A percentile compares a stretch with the other conserved stretches of the same genome.
phyloP scores from a whole-genome alignment of 2,329 filamentous ascomycete genomes.

The Paecilomyces niveus region DNA sequence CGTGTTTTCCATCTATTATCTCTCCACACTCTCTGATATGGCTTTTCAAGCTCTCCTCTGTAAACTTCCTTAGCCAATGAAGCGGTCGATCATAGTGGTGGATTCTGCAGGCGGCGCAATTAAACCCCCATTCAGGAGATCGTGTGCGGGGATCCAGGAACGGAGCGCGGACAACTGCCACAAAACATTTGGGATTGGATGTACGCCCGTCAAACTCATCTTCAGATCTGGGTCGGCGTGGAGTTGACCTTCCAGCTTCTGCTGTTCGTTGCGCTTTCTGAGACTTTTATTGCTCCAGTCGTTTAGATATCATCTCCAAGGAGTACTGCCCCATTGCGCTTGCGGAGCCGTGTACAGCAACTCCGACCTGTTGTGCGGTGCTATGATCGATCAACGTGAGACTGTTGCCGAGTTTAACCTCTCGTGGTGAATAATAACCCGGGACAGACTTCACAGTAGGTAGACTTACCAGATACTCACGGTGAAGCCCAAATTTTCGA shows the following conservation, averaged over 20 bases:
- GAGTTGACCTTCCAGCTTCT: background rate
- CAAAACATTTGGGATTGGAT: background rate
- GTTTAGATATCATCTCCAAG: too few relatives aligned
- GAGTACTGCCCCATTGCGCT: too few relatives aligned
- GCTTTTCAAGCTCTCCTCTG: slow-evolving; percentile 2
- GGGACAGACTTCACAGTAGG: too few relatives aligned
- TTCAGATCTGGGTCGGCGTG: background rate
- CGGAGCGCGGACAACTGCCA: slow-evolving; percentile 4
- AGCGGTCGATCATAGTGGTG: background rate
- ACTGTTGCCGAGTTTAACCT: too few relatives aligned
- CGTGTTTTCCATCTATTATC: slow-evolving; percentile 7
- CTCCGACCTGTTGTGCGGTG: too few relatives aligned
- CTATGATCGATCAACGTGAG: too few relatives aligned
- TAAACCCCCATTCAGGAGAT: slow-evolving; percentile 5
- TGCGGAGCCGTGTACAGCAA: too few relatives aligned
- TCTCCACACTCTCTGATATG: slow-evolving; percentile 5
- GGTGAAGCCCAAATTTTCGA: background rate
- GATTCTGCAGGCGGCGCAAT: slow-evolving; percentile 3
- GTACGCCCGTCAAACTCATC: background rate
- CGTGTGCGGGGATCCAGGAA: background rate
- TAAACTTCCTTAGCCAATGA: slow-evolving; percentile 6
- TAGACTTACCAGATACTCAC: too few relatives aligned
- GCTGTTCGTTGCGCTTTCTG: too few relatives aligned
- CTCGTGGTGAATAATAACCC: too few relatives aligned
- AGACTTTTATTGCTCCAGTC: too few relatives aligned